These are phyloP conservation scores for Backusella morwellensis DNA, from an alignment of 192 early-diverging fungal species.

Conservation along the genomic window DNA sequence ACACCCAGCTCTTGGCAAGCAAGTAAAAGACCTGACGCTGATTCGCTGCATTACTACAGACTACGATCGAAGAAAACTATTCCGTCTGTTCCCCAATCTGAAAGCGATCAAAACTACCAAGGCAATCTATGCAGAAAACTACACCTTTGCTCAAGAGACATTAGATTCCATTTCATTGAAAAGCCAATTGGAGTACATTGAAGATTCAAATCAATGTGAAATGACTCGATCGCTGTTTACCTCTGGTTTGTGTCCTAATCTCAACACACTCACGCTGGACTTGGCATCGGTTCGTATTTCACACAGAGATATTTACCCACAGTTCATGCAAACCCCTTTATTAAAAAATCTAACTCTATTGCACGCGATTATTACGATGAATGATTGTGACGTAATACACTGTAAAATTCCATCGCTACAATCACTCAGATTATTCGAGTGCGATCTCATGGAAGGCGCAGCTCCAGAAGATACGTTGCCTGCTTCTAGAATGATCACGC, in stretches of 20 bases:
- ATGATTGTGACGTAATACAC: not conserved
- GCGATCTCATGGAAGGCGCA: not conserved
- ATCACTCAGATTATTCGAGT: not conserved
- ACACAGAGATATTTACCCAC: not conserved
- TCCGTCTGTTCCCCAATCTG: not conserved
- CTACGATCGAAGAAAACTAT: not conserved
- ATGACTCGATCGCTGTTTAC: not conserved
- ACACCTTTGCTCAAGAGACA: not conserved
- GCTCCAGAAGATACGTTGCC: not conserved
- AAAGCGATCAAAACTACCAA: not conserved
- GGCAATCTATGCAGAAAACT: not conserved
- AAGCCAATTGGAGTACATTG: not conserved
- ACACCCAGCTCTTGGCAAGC: not conserved
- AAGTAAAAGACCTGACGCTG: not conserved
- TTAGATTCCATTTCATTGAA: not conserved
- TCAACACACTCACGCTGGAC: not conserved
- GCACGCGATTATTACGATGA: not conserved
- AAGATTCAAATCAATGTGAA: not conserved
- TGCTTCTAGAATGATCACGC: not conserved
- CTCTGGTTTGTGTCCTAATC: not conserved
- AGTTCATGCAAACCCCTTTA: not conserved
- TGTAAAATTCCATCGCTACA: not conserved
- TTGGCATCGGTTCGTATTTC: not conserved
- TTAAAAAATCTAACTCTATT: not conserved
- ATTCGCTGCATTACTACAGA: not conserved